Conservation (phyloP, 2,329 filamentous ascomycete species). For the Colletotrichum coccodes region DNA sequence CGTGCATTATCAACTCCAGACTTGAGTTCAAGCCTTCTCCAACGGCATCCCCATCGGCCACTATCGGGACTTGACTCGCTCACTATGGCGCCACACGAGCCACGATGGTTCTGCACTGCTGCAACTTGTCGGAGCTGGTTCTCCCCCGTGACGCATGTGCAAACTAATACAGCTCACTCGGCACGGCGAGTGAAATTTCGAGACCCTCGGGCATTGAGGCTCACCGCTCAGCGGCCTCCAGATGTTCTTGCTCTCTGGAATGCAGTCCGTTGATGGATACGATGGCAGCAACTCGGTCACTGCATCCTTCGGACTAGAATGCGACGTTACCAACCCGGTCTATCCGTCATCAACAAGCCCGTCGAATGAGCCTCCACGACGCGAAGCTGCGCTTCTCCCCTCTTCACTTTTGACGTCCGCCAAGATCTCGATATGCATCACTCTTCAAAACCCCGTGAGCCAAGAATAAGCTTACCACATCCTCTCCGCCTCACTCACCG, state of each 20-base stretch:
- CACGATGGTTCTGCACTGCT: neutral
- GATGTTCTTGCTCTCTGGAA: too few relatives aligned
- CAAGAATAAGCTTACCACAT: conserved; percentile 25
- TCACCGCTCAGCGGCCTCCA: neutral
- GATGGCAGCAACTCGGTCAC: neutral
- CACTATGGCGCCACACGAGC: neutral
- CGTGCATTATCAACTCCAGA: neutral
- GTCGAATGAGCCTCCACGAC: neutral
- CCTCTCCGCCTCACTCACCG: neutral
- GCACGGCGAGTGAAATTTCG: too few relatives aligned
- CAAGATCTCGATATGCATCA: neutral
- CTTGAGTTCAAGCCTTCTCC: neutral
- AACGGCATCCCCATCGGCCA: neutral
- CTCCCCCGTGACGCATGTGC: neutral
- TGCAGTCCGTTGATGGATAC: too few relatives aligned
- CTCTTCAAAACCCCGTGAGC: neutral
- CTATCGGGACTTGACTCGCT: neutral
- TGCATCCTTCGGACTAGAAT: neutral
- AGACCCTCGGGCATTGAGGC: neutral
- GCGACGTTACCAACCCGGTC: neutral
- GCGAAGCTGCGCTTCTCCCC: neutral
- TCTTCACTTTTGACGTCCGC: neutral
- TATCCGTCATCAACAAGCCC: neutral
- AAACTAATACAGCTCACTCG: neutral
- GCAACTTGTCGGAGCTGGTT: neutral